Percentiles rank a stretch among this genome's conserved stretches.
Conservation (phyloP, 2,329 filamentous ascomycete genomes). For the Phoma sp. region DNA sequence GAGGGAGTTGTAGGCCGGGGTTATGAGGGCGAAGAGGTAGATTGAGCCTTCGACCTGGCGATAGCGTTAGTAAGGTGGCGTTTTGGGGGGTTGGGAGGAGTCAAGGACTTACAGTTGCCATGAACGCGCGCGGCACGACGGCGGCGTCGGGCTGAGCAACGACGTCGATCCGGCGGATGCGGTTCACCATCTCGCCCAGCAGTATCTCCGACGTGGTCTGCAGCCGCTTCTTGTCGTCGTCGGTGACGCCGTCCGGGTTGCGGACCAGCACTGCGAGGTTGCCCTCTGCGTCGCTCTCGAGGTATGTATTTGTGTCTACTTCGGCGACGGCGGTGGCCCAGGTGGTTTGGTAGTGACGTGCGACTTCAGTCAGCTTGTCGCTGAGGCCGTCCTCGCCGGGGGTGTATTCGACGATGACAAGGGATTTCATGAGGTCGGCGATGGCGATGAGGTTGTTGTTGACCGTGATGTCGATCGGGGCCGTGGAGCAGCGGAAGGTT, state of each 20-base stretch:
- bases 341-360: conserved; percentile 78
- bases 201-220: conserved; percentile 80
- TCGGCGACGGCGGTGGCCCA: conserved; percentile 83
- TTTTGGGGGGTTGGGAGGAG: no score
- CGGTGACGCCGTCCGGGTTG: conserved; percentile 73
- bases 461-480: conserved; percentile 80
- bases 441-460: conserved; percentile 78
- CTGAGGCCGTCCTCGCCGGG: conserved; percentile 62
- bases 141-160: conserved; percentile 67
- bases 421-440: conserved; percentile 91
- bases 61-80: conserved; percentile 22
- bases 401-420: conserved; percentile 76
- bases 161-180: conserved; percentile 76
- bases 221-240: conserved; percentile 73
- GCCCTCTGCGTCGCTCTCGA: conserved; percentile 85
- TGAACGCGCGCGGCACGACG: conserved; percentile 81
- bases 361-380: conserved; percentile 72
- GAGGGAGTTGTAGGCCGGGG: conserved; percentile 73
- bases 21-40: conserved; percentile 85
- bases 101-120: conserved; percentile 75
- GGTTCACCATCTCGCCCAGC: conserved; percentile 92
- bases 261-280: conserved; percentile 82
- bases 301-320: conserved; percentile 74
- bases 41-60: conserved; percentile 83
- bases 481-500: conserved; percentile 80